Evolutionary conservation across 2,329 filamentous ascomycete genomes (phyloP).

Genomic region (Penicillium sp.): DNA sequence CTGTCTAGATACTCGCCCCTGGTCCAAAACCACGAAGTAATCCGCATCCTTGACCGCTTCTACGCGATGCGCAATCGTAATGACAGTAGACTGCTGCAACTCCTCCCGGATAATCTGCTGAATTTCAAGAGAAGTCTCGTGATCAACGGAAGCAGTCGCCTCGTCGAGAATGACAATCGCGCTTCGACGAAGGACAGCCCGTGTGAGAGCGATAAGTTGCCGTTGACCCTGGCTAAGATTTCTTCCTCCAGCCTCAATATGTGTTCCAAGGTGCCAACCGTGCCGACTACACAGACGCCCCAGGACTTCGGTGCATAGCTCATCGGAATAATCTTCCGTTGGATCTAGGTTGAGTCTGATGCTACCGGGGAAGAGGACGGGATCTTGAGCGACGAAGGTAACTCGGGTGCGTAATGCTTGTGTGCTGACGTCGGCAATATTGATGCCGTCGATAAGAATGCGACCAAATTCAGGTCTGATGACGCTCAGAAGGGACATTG

Average conservation of each 20-base stretch:
- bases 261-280: conserved; percentile 49
- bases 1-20: conserved; percentile 38
- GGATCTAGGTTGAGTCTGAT: conserved; percentile 58
- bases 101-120: conserved; percentile 33
- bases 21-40: conserved; percentile 47
- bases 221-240: conserved; percentile 58
- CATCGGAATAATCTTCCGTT: conserved; percentile 48
- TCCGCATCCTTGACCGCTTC: conserved; percentile 54
- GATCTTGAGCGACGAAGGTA: conserved; percentile 60
- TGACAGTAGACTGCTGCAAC: conserved; percentile 45
- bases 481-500: conserved; percentile 52
- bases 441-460: conserved; percentile 53
- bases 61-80: conserved; percentile 57
- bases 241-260: conserved; percentile 52
- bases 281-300: conserved; percentile 48
- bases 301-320: conserved; percentile 47
- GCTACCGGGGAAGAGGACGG: conserved; percentile 55
- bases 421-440: conserved; percentile 52
- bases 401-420: conserved; percentile 54
- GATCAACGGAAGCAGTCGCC: conserved; percentile 57
- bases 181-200: conserved; percentile 55
- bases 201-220: conserved; percentile 55
- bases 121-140: conserved; percentile 48
- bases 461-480: conserved; percentile 46
- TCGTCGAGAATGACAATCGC: conserved; percentile 58